Conservation (phyloP, 2,329 filamentous ascomycete genomes). For the Aspergillaceae sp. region DNA sequence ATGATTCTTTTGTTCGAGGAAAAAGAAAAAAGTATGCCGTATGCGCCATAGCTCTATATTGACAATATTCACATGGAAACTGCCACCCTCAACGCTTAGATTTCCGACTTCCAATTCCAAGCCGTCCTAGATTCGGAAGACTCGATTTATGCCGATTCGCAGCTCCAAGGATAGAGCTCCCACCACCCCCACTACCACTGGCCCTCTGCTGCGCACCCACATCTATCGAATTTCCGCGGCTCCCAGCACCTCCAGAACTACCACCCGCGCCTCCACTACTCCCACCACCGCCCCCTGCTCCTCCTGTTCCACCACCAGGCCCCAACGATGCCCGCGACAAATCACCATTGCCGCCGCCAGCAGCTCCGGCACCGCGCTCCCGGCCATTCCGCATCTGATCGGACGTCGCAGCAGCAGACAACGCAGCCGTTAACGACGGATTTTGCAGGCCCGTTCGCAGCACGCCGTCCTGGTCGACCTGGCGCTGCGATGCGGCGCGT, state of each 20-base stretch:
- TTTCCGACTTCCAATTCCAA: constrained; percentile 62
- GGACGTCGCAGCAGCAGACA: constrained; percentile 19
- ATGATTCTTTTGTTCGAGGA: no score
- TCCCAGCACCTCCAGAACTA: neutral
- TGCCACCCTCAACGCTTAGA: constrained; percentile 26
- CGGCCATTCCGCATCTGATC: constrained; percentile 25
- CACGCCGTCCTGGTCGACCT: constrained; percentile 46
- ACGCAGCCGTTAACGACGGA: constrained; percentile 23
- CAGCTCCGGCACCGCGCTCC: constrained; percentile 20
- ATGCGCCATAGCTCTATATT: neutral
- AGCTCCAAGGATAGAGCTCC: constrained; percentile 25
- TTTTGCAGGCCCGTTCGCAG: constrained; percentile 31
- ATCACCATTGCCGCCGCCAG: no score
- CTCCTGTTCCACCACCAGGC: no score
- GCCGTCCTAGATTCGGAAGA: constrained; percentile 59
- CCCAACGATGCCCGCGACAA: no score
- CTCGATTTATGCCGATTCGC: constrained; percentile 53
- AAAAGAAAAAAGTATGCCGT: no score
- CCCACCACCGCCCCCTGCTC: no score
- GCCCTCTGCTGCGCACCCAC: constrained; percentile 8
- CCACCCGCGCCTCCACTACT: no score
- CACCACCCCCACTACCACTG: constrained; percentile 25
- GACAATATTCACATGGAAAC: neutral
- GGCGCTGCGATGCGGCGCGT: constrained; percentile 37
- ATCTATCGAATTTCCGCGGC: neutral